phyloP scores from a whole-genome alignment of 805 yeast species.

The Sungouiozyma ichnusensis region DNA sequence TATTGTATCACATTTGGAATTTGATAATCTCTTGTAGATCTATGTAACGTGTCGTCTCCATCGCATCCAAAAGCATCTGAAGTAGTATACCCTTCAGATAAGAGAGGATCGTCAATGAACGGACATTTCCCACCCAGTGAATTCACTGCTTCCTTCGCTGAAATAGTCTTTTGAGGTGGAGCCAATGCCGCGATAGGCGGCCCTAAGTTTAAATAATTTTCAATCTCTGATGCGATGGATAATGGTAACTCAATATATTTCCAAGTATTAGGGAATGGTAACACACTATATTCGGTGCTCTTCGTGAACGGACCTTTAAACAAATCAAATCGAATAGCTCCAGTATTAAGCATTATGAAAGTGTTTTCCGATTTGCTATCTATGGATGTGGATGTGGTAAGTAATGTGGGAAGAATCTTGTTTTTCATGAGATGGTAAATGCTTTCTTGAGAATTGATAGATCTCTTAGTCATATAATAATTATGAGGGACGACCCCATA shows the following conservation, averaged over 20 bases:
- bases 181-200: conserved; percentile 11
- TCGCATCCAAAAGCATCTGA: conserved; percentile 71
- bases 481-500: conserved; percentile 59
- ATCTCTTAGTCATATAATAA: conserved; percentile 59
- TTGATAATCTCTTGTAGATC: conserved; percentile 43
- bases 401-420: conserved; percentile 39
- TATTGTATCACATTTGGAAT: conserved; percentile 73
- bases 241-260: conserved; percentile 50
- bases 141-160: too few relatives aligned
- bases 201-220: conserved; percentile 46
- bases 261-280: conserved; percentile 84
- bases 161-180: conserved; percentile 12
- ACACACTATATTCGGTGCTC: conserved; percentile 71
- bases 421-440: conserved; percentile 50
- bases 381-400: conserved; percentile 11
- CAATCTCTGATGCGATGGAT: conserved; percentile 42
- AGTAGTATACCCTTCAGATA: conserved; percentile 68
- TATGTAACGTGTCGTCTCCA: conserved; percentile 80
- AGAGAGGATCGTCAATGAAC: conserved; percentile 14
- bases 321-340: conserved; percentile 78
- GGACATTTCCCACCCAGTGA: conserved; percentile 14
- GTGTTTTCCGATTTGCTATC: conserved; percentile 31
- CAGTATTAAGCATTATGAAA: conserved; percentile 67
- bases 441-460: conserved; percentile 46
- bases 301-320: conserved; percentile 74